Conservation (phyloP, 805 yeast genomes). For the Metschnikowia baotianmanensis region DNA sequence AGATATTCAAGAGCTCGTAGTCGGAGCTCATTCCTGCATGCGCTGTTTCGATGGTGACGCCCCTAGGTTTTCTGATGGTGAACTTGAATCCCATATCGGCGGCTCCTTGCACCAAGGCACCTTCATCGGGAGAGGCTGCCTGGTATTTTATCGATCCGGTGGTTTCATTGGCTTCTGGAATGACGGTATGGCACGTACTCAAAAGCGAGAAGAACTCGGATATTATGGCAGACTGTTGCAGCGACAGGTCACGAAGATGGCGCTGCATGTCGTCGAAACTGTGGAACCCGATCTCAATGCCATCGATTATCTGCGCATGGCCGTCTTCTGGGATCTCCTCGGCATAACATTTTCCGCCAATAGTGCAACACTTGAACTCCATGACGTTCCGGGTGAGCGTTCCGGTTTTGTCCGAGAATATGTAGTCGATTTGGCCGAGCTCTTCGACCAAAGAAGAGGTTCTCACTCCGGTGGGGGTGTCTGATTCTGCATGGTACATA, state of each 20-base stretch:
- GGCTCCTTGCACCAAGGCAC: constrained; percentile 97
- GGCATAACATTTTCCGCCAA: constrained; percentile 88
- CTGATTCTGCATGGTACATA: constrained; percentile 81
- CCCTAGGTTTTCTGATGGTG: constrained; percentile 78
- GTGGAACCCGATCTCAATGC: constrained; percentile 76
- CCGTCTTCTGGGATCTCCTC: constrained; percentile 90
- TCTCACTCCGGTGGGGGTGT: constrained; percentile 92
- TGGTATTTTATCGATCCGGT: constrained; percentile 78
- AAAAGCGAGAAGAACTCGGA: constrained; percentile 78
- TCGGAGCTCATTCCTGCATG: constrained; percentile 49
- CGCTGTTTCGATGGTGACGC: constrained; percentile 61
- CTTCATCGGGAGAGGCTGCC: constrained; percentile 99
- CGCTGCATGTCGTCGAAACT: constrained; percentile 61
- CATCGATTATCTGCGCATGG: constrained; percentile 66
- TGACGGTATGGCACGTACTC: constrained; percentile 96
- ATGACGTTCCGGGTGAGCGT: constrained; percentile 92
- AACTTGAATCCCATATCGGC: constrained; percentile 84
- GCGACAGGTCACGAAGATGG: constrained; percentile 46
- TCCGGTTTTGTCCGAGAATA: constrained; percentile 97
- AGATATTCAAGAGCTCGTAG: constrained; percentile 81
- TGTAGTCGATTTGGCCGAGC: constrained; percentile 93
- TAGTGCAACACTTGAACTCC: constrained; percentile 93
- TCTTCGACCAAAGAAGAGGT: constrained; percentile 97
- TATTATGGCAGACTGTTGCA: constrained; percentile 46
- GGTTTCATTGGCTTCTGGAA: constrained; percentile 73